Evolutionary conservation across 2,329 filamentous ascomycete genomes (phyloP), one percentile per base, ranked within the genome.

Genomic region (Neonectria sp.): DNA sequence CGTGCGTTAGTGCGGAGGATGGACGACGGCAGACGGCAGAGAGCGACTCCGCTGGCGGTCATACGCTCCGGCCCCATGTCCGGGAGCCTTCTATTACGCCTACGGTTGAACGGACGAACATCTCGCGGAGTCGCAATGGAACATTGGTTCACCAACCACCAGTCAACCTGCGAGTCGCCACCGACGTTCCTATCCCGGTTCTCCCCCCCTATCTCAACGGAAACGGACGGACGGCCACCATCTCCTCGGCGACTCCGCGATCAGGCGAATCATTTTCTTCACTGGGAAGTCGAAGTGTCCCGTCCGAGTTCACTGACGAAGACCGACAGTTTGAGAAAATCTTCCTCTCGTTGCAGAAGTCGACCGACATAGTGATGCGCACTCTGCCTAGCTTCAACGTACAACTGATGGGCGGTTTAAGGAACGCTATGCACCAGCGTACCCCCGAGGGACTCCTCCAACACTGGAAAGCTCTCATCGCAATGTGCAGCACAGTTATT

Each of bases 301-400:
- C 87, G 48, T 79, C 89, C 11, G 92, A 94, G 57, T 89, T 91
- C 56, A 88, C 88, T 3, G 92, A 94, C 70, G 94, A 97, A 69
- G 94, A 97, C 73, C 87, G 89, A 17, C 88, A 91, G 31, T 97
- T 97, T 72, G 95, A 97, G 69, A 89, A 86, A 68, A 94, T 98
- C 25, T 97, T 93, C 82, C 78, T 94, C 37, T 92, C 92, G 52
- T 84, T 97, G 27, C 90, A 91, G 52, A 88, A 87, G 60, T 93
- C 94, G 1, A 91, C 92, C 24, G 92, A 95, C 55, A 85, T 93
- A 55, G 91, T 94, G 31, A 86, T 93, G 71, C 89, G 89, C 48
- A 91, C 90, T 2, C 83, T 97, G 29, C 94, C 94, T 1, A 84
- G 84, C 62, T 90, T 94, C 68, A 90, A 90, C 67, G 85, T 85